These are phyloP conservation scores for Mucor indicus DNA, from an alignment of 371 early-diverging fungal species.

Conservation along the genomic window DNA sequence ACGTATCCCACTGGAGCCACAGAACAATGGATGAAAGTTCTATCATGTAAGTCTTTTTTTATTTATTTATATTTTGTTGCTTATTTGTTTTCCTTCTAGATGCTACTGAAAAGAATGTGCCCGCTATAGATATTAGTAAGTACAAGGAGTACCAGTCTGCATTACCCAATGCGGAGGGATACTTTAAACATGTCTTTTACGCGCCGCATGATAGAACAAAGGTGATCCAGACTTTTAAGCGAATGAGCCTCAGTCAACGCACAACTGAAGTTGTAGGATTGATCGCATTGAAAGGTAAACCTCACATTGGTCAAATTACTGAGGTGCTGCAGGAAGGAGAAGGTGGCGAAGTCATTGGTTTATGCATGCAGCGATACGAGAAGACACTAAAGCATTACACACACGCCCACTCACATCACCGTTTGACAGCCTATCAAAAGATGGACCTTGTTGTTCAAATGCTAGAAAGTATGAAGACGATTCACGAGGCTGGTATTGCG, in stretches of 20 bases:
- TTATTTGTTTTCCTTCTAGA: no score
- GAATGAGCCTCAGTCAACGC: conserved; percentile 46
- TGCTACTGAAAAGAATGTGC: conserved; percentile 25
- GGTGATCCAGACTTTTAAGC: conserved; percentile 43
- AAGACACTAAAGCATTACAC: conserved; percentile 61
- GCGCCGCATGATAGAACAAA: conserved; percentile 20
- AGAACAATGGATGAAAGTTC: no score
- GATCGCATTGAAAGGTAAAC: conserved; percentile 19
- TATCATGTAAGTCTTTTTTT: no score
- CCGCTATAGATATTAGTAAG: conserved; percentile 22
- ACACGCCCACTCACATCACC: conserved; percentile 49
- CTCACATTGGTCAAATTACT: conserved; percentile 39
- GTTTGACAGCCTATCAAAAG: conserved; percentile 56
- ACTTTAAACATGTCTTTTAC: conserved; percentile 44
- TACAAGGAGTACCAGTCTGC: conserved; percentile 28
- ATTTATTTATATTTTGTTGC: no score
- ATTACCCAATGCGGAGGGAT: conserved; percentile 41
- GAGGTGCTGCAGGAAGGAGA: conserved; percentile 37
- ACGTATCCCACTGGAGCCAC: no score
- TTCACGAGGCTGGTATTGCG: conserved; percentile 56
- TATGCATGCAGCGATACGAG: conserved; percentile 49
- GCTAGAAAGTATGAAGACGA: conserved; percentile 47
- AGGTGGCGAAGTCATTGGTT: conserved; percentile 44
- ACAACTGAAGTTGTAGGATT: conserved; percentile 41
- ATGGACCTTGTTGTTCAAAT: conserved; percentile 55